Evolutionary conservation across 495 filamentous ascomycete genomes (phyloP).

Genomic region (Neurospora intermedia): DNA sequence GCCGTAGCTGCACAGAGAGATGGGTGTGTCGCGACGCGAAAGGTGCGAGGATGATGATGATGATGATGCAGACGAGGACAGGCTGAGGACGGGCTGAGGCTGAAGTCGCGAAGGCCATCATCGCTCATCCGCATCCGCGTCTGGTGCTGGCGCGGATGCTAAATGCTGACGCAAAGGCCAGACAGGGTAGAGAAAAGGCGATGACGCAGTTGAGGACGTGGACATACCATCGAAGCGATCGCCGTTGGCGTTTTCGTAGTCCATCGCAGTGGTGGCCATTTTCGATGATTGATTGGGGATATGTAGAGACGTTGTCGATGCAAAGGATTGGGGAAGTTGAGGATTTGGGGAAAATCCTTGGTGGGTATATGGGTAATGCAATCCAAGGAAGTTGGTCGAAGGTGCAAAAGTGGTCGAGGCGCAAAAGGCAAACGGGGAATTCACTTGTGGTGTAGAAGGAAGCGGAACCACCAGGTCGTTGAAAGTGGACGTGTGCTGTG

Average conservation of each 20-base stretch:
- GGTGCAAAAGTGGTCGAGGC: not conserved
- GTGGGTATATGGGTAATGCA: slow-evolving; percentile 11
- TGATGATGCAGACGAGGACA: not conserved
- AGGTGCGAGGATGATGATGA: not conserved
- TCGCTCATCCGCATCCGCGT: not conserved
- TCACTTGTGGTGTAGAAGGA: not conserved
- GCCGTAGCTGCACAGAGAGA: not conserved
- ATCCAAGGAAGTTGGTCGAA: not conserved
- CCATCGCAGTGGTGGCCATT: slow-evolving; percentile 53
- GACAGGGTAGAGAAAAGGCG: not conserved
- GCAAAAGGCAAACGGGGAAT: not conserved
- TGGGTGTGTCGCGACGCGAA: not conserved
- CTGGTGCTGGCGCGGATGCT: not conserved
- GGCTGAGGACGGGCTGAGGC: not conserved
- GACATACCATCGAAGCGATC: slow-evolving; percentile 76
- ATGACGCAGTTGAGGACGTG: not conserved
- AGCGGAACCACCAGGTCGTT: not conserved
- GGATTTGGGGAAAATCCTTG: slow-evolving; percentile 8
- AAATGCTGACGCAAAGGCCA: not conserved
- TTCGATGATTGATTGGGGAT: slow-evolving; percentile 8
- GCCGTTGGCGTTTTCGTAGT: slow-evolving; percentile 74
- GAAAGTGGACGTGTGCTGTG: not conserved
- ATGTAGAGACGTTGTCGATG: not conserved
- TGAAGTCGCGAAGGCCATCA: not conserved
- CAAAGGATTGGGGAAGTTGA: not conserved